Percentiles rank a stretch among this genome's conserved stretches.
These are phyloP conservation scores for Pythium scleroteichum DNA, from an alignment of 352 stramenopile species.

Conservation along the genomic window DNA sequence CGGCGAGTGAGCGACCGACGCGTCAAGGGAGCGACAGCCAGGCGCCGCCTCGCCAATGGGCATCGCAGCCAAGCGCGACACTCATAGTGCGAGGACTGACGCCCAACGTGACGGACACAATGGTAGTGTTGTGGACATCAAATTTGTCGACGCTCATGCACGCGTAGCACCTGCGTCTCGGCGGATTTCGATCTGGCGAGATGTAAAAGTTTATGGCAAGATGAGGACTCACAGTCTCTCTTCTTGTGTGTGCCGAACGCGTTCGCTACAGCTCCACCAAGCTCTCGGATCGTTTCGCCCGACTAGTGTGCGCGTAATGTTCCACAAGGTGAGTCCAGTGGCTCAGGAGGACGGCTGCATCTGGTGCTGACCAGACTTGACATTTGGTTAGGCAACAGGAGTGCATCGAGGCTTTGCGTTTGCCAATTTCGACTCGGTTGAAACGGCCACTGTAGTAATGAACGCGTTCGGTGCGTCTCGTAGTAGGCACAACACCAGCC, in stretches of 20 bases:
- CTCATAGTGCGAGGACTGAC: constrained; percentile 64
- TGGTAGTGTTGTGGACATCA: constrained; percentile 45
- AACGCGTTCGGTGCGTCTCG: constrained; percentile 51
- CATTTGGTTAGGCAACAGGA: constrained; percentile 40
- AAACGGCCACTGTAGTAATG: constrained; percentile 54
- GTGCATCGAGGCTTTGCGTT: constrained; percentile 80
- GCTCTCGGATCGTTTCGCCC: constrained; percentile 55
- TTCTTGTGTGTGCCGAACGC: constrained; percentile 17
- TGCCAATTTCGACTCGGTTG: constrained; percentile 64
- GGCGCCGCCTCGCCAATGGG: constrained; percentile 10
- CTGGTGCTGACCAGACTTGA: not conserved
- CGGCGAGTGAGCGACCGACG: too few relatives aligned
- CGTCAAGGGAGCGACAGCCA: not conserved
- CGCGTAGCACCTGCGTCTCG: too few relatives aligned
- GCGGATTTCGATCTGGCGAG: not conserved
- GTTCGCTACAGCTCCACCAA: constrained; percentile 50
- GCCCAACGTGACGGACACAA: constrained; percentile 56
- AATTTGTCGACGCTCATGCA: not conserved
- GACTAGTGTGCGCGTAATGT: constrained; percentile 49
- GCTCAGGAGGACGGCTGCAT: not conserved
- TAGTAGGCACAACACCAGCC: not conserved
- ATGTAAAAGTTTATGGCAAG: constrained; percentile 11
- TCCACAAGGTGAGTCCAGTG: constrained; percentile 53
- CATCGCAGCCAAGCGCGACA: constrained; percentile 52
- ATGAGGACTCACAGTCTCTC: constrained; percentile 30